Percentiles rank a stretch among this genome's conserved stretches.
Evolutionary conservation across 768 basidiomycete genomes (phyloP).

Genomic region (Sutorius australiensis): DNA sequence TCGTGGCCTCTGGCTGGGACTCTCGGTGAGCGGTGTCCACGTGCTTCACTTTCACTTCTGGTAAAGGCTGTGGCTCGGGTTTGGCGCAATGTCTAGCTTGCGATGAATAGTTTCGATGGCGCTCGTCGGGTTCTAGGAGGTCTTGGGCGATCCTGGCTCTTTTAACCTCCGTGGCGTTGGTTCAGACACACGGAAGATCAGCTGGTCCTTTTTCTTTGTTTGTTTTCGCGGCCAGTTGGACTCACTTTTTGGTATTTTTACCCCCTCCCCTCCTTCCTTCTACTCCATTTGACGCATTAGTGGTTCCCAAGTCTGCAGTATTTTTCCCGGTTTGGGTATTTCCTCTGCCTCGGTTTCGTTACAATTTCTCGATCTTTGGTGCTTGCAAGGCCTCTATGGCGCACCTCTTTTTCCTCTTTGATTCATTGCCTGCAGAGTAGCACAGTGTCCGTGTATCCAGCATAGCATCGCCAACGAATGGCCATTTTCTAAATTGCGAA

Average conservation of each 20-base stretch:
- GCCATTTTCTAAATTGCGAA: neutral
- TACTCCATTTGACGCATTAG: neutral
- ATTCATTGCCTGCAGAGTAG: neutral
- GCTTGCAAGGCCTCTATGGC: neutral
- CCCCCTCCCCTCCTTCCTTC: neutral
- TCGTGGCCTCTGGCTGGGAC: neutral
- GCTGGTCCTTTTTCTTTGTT: constrained; percentile 3
- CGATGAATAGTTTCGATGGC: too few species aligned
- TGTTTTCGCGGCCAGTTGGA: neutral
- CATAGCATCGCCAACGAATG: neutral
- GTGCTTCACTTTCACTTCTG: too few species aligned
- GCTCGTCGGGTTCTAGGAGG: neutral
- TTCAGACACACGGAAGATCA: neutral
- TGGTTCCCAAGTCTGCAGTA: neutral
- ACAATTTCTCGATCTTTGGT: neutral
- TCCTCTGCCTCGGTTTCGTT: neutral
- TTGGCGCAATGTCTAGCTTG: too few species aligned
- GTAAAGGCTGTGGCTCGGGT: too few species aligned
- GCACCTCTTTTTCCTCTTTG: neutral
- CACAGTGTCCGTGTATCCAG: neutral
- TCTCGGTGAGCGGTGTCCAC: neutral
- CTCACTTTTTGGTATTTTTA: neutral
- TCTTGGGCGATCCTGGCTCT: neutral
- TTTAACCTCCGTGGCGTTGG: neutral
- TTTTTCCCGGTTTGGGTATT: neutral